These are phyloP conservation scores for Microcera coccophila DNA, from an alignment of 2,329 filamentous ascomycete genomes.

Conservation along the genomic window DNA sequence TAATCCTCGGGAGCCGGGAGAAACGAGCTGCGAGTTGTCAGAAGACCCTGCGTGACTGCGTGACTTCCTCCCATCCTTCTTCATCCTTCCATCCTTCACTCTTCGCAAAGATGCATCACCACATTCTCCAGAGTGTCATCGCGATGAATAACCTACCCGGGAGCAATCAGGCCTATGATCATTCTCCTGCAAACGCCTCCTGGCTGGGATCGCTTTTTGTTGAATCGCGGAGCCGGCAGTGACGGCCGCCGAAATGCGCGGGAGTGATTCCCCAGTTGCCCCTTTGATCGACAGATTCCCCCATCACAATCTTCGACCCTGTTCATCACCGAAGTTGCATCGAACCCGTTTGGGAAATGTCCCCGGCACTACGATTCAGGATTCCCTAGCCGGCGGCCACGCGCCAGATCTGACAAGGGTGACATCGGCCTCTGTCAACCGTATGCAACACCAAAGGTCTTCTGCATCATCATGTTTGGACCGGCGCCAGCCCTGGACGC, in stretches of 20 bases:
- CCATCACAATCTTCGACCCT: conserved; percentile 22
- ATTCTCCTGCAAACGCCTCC: too few relatives aligned
- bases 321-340: conserved; percentile 22
- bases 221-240: background rate
- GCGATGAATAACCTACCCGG: background rate
- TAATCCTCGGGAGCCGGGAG: too few relatives aligned
- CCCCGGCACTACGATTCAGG: conserved; percentile 14
- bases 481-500: background rate
- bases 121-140: background rate
- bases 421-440: background rate
- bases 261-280: background rate
- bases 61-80: background rate
- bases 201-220: too few relatives aligned
- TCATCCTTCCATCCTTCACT: background rate
- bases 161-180: too few relatives aligned
- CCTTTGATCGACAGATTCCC: conserved; percentile 23
- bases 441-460: background rate
- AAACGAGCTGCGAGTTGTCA: too few relatives aligned
- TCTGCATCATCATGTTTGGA: background rate
- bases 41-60: too few relatives aligned
- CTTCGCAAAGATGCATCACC: background rate
- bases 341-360: conserved; percentile 23
- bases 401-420: background rate
- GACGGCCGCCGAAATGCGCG: conserved; percentile 12
- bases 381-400: conserved; percentile 16